Base-by-base conservation (phyloP, 768 basidiomycete species). In the Auricularia cornea region DNA sequence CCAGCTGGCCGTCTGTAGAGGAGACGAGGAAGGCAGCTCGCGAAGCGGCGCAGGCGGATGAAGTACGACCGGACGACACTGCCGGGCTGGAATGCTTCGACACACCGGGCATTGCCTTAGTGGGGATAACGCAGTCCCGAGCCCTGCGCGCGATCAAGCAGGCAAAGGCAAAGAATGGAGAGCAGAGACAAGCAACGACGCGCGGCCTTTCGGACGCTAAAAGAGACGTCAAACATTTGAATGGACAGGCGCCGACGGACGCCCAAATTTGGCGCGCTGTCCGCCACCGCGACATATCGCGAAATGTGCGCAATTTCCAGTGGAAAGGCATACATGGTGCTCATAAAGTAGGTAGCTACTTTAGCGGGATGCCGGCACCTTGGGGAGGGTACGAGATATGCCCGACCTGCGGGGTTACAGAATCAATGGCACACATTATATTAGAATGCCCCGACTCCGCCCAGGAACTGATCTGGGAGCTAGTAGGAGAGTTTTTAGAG, bases 341-440 rank as follows among this genome's bases (percentile, higher is more conserved):
- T n/a, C 70, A 68, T 41, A 65, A 63, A 29, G 57, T 64, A 0
- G 70, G 70, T 4, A 44, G 52, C 2, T 63, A 71, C n/a, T 70
- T 59, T 18, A 18, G 38, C 3, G 40, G 35, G 8, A 59, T 59
- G 30, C 35, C 26, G 18, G 52, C 57, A 23, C 38, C 56, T 59
- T 28, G 48, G 2, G 60, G 63, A 35, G 66, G 65, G 23, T 3
- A 66, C 2, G 61, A 30, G 16, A 30, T 26, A 11, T 70, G 71
- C 52, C n/a, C 28, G 3, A 26, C 52, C 3, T 71, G 70, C 54
- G 64, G 59, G 1, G 35, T 54, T 20, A 33, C 59, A 0, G 70
- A 70, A 2, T 40, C 63, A 0, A 67, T 69, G 64, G 68, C 64
- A 10, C 69, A 71, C 60, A 71, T 71, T 29, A 63, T 71, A 2